Conservation (phyloP, 2,329 filamentous ascomycete species). For the Trichoderma semiorbis region DNA sequence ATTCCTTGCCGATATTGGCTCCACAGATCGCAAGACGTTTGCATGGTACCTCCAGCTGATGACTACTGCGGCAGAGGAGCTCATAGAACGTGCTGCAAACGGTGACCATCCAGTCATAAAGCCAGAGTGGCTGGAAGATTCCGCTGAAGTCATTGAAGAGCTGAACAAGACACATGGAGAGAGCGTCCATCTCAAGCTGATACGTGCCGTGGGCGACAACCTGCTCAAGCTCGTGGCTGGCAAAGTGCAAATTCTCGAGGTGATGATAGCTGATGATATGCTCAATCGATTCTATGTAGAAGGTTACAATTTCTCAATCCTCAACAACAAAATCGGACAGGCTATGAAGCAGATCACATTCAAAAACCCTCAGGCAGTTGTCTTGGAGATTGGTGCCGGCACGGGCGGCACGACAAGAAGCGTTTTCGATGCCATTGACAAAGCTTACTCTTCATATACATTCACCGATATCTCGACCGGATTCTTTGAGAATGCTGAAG, state of each 20-base stretch:
- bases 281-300: conserved; percentile 24
- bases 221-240: conserved; percentile 32
- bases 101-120: no score
- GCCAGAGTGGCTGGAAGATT: no score
- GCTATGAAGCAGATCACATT: conserved; percentile 24
- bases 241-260: conserved; percentile 33
- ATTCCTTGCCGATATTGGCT: no score
- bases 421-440: conserved; percentile 4
- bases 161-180: neutral
- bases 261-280: conserved; percentile 35
- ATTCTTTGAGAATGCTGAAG: conserved; percentile 33
- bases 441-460: conserved; percentile 20
- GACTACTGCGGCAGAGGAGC: no score
- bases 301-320: neutral
- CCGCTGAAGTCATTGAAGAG: no score
- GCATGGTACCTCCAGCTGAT: no score
- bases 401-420: conserved; percentile 32
- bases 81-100: no score
- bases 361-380: conserved; percentile 22
- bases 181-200: neutral
- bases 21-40: no score
- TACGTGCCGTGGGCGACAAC: conserved; percentile 11
- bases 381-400: conserved; percentile 38
- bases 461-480: conserved; percentile 36
- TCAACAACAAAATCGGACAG: neutral